Conservation (phyloP, 2,329 filamentous ascomycete species). For the Epichloe baconii region DNA sequence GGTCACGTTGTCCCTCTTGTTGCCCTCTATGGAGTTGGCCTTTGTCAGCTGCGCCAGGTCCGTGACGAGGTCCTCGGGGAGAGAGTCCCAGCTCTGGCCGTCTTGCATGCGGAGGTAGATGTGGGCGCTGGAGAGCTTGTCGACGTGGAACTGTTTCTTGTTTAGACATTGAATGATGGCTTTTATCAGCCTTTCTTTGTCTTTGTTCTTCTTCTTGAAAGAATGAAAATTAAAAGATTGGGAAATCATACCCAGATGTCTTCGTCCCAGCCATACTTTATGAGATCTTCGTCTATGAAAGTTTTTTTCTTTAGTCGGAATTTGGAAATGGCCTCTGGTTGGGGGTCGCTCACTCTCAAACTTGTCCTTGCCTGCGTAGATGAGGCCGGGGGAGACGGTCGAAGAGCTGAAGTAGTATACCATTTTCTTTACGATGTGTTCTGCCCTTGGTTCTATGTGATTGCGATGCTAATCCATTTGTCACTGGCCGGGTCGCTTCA, state of each 20-base stretch:
- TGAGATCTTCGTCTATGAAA: constrained; percentile 77
- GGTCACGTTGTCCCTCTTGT: constrained; percentile 97
- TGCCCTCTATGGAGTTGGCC: constrained; percentile 97
- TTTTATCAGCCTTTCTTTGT: too few species aligned
- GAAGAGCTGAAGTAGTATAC: constrained; percentile 94
- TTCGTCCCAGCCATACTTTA: constrained; percentile 86
- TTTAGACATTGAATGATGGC: neutral
- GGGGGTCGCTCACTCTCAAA: constrained; percentile 65
- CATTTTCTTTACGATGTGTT: constrained; percentile 37
- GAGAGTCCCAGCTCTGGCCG: constrained; percentile 70
- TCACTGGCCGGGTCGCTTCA: neutral
- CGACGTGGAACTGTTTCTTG: constrained; percentile 70
- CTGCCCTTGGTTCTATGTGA: too few species aligned
- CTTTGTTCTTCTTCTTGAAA: neutral
- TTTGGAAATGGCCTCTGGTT: too few species aligned
- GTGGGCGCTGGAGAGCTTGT: constrained; percentile 93
- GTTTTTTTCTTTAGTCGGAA: neutral
- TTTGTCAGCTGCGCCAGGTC: constrained; percentile 98
- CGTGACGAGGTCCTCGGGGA: constrained; percentile 59
- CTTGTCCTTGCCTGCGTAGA: constrained; percentile 98
- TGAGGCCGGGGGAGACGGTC: constrained; percentile 59
- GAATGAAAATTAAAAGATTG: neutral
- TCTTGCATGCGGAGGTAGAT: constrained; percentile 81
- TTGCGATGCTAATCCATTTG: too few species aligned
- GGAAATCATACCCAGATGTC: constrained; percentile 56